Conservation (phyloP, 805 yeast genomes). For the Myxozyma mucilagina region DNA sequence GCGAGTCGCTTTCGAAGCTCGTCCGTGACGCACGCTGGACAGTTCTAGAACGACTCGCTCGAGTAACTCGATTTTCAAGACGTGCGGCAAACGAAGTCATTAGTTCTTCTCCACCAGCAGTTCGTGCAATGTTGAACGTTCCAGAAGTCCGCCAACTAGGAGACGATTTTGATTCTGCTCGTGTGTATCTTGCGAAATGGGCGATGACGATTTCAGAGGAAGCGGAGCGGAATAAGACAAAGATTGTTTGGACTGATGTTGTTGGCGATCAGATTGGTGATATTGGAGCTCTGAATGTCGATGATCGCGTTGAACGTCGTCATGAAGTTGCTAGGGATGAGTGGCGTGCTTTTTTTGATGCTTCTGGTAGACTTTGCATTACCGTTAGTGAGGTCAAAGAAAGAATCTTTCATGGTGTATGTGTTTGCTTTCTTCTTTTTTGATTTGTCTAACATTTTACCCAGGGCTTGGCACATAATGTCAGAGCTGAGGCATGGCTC, state of each 20-base stretch:
- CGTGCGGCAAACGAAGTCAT: conserved; percentile 63
- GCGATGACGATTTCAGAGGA: conserved; percentile 91
- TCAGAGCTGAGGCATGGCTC: conserved; percentile 79
- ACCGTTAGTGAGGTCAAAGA: conserved; percentile 80
- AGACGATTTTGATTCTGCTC: conserved; percentile 90
- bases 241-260: conserved; percentile 43
- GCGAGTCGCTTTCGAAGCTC: conserved; percentile 46
- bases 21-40: conserved; percentile 80
- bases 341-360: conserved; percentile 85
- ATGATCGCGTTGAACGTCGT: conserved; percentile 64
- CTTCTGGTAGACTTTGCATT: conserved; percentile 64
- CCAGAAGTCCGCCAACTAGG: conserved; percentile 82
- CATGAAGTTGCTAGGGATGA: conserved; percentile 67
- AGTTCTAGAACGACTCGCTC: conserved; percentile 78
- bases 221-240: conserved; percentile 58
- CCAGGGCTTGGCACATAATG: conserved; percentile 59
- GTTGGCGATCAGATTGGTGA: conserved; percentile 40
- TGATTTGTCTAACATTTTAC: background rate
- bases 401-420: conserved; percentile 76
- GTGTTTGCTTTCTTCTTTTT: background rate
- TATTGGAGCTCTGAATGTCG: conserved; percentile 46
- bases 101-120: conserved; percentile 56
- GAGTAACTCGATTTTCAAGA: conserved; percentile 64
- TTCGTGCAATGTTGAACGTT: conserved; percentile 60
- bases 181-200: conserved; percentile 93